Percentiles rank a stretch among this genome's conserved stretches.
These are phyloP conservation scores for Boletus rubescentipes DNA, from an alignment of 768 basidiomycete species.

Conservation along the genomic window DNA sequence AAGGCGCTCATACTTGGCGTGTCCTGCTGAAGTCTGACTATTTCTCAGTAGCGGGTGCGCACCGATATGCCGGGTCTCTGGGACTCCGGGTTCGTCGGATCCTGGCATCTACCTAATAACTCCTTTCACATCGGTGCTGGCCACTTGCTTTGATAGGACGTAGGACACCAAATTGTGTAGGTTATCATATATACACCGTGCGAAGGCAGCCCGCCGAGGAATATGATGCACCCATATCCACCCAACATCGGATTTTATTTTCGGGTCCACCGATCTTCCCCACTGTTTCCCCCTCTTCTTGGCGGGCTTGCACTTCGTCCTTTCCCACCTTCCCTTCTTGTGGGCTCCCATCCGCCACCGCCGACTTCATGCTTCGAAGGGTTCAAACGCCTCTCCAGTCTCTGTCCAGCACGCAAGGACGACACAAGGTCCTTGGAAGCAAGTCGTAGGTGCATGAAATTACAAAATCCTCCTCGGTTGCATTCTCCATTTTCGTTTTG, in stretches of 20 bases:
- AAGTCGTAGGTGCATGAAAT: slow-evolving; percentile 95
- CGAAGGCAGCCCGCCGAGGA: background rate
- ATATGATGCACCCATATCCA: background rate
- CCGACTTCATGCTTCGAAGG: slow-evolving; percentile 62
- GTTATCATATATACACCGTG: background rate
- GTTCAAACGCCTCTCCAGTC: slow-evolving; percentile 75
- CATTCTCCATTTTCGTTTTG: slow-evolving; percentile 99
- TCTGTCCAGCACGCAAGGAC: slow-evolving; percentile 77
- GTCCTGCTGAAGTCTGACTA: background rate
- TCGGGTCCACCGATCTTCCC: slow-evolving; percentile 79
- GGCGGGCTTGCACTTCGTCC: slow-evolving; percentile 75
- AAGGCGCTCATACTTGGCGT: background rate
- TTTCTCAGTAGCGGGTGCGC: background rate
- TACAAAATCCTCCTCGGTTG: slow-evolving; percentile 97
- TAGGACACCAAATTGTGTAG: too few relatives aligned
- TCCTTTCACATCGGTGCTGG: background rate
- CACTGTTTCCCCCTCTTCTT: slow-evolving; percentile 57
- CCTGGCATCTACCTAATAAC: background rate
- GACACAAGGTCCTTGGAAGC: slow-evolving; percentile 83
- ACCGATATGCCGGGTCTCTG: background rate
- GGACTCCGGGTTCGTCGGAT: background rate
- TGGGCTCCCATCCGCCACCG: slow-evolving; percentile 84
- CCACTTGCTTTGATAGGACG: background rate
- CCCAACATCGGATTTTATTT: slow-evolving; percentile 36
- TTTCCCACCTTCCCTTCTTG: slow-evolving; percentile 60